Percentiles rank a stretch among this genome's conserved stretches.
phyloP scores from a whole-genome alignment of 176 grass and related monocot genomes.

The Canna indica region DNA sequence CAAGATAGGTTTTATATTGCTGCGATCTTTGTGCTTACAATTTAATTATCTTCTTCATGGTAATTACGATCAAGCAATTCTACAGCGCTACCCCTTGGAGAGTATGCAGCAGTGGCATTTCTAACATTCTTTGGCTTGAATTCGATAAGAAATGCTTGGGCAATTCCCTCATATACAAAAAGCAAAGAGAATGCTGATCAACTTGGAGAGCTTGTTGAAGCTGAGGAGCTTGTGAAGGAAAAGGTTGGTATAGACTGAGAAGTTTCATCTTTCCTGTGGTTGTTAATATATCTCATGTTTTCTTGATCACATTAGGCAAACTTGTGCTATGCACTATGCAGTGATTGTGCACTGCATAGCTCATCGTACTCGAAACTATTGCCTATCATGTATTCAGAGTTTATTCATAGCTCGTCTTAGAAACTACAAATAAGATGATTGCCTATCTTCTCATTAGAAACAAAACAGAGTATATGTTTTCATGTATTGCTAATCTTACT shows the following conservation, averaged over 20 bases:
- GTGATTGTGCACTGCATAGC: background rate
- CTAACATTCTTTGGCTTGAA: constrained; percentile 89
- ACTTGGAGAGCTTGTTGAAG: constrained; percentile 85
- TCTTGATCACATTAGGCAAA: background rate
- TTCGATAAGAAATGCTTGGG: constrained; percentile 91
- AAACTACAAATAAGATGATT: too few relatives aligned
- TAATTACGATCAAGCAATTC: constrained; percentile 23
- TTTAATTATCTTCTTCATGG: constrained; percentile 8
- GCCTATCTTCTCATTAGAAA: too few relatives aligned
- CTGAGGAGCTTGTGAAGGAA: constrained; percentile 90
- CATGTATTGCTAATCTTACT: too few relatives aligned
- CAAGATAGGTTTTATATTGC: background rate
- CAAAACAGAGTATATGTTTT: too few relatives aligned
- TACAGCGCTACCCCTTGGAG: constrained; percentile 87
- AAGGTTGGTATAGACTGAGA: constrained; percentile 40
- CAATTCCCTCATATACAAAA: constrained; percentile 43
- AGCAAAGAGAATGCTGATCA: constrained; percentile 43
- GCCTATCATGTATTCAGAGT: too few relatives aligned
- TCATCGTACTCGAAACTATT: background rate
- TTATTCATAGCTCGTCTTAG: too few relatives aligned
- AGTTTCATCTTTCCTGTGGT: background rate
- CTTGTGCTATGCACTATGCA: background rate
- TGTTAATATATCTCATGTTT: background rate
- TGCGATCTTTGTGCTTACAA: background rate
- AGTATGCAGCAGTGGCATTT: constrained; percentile 80